Base-by-base conservation (phyloP, 768 basidiomycete species). In the Tricholoma bakamatsutake region DNA sequence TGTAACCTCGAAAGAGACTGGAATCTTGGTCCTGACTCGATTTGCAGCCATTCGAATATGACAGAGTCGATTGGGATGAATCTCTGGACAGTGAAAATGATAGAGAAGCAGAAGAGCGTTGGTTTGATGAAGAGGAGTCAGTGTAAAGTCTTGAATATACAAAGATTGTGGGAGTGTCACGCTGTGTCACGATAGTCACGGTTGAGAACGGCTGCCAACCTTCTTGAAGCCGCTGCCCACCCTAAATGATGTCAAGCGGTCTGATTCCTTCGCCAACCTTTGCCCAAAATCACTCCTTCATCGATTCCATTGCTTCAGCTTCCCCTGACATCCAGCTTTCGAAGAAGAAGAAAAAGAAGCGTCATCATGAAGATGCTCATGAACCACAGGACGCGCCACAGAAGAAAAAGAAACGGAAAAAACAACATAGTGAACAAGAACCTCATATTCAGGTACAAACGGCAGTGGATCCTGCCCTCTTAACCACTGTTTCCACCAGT, bases 1-100 rank as follows among this genome's bases (percentile, higher is more conserved):
- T 30, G 40, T 17, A 21, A 48, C 6, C n/a, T 50, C 28, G 17
- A 17, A 6, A 54, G 46, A 30, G 28, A 13, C 12, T 48, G 6
- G 15, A 31, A 15, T 42, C 18, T 15, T 28, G 43, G n/a, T 47
- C 54, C 49, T 40, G 46, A 50, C 53, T 18, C 52, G 30, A 31
- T 42, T 45, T 52, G 21, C 64, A 91, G 88, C 74, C 77, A 4
- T 78, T 85, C 31, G 80, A 89, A 60, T 91, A 91, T 55, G 86
- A 87, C 57, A 65, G 66, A 50, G 78, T 87, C 8, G 89, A 91
- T 64, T 91, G 89, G 88, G 81, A 83, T 62, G 89, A 91, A 54
- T 73, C 72, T 39, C 78, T 86, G 69, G 87, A 87, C 61, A 68
- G 58, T 18, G 80, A 82, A 17, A 72, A 78, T 56, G 85, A 86